Conservation (phyloP, 495 filamentous ascomycete genomes). For the Talaromyces proteolyticus region DNA sequence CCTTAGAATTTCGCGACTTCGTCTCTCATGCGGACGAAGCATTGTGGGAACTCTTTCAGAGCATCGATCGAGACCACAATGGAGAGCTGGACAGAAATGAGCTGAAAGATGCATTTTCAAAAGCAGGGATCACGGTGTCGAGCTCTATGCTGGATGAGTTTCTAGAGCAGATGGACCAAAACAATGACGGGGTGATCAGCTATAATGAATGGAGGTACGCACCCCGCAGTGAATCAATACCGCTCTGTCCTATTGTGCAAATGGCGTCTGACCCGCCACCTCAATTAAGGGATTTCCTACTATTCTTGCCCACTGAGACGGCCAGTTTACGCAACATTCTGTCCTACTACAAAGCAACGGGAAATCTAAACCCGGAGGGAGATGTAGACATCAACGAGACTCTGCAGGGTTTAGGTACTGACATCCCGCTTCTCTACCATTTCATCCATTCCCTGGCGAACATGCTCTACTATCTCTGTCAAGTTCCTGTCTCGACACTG, state of each 20-base stretch:
- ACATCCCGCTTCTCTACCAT: constrained; percentile 60
- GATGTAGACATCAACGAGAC: constrained; percentile 89
- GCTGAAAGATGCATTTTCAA: constrained; percentile 68
- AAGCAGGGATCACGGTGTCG: constrained; percentile 73
- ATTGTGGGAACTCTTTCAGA: constrained; percentile 73
- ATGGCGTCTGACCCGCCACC: background rate
- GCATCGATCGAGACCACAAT: constrained; percentile 80
- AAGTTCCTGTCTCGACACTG: constrained; percentile 16
- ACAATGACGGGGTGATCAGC: constrained; percentile 81
- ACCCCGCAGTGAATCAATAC: background rate
- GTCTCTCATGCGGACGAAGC: constrained; percentile 81
- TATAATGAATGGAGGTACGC: constrained; percentile 96
- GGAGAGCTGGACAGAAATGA: constrained; percentile 86
- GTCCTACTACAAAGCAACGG: constrained; percentile 85
- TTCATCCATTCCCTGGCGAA: constrained; percentile 28
- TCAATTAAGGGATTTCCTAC: constrained; percentile 73
- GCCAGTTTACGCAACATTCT: constrained; percentile 78
- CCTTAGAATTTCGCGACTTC: constrained; percentile 79
- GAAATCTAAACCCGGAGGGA: constrained; percentile 88
- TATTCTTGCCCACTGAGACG: constrained; percentile 78
- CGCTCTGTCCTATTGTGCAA: background rate
- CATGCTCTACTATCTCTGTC: constrained; percentile 36
- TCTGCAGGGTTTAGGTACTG: constrained; percentile 91
- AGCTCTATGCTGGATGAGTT: constrained; percentile 73
- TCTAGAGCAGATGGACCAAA: constrained; percentile 83